A percentile compares a stretch with the other conserved stretches of the same genome.
Evolutionary conservation across 495 filamentous ascomycete species (phyloP).

Genomic region (Monascus purpureus): DNA sequence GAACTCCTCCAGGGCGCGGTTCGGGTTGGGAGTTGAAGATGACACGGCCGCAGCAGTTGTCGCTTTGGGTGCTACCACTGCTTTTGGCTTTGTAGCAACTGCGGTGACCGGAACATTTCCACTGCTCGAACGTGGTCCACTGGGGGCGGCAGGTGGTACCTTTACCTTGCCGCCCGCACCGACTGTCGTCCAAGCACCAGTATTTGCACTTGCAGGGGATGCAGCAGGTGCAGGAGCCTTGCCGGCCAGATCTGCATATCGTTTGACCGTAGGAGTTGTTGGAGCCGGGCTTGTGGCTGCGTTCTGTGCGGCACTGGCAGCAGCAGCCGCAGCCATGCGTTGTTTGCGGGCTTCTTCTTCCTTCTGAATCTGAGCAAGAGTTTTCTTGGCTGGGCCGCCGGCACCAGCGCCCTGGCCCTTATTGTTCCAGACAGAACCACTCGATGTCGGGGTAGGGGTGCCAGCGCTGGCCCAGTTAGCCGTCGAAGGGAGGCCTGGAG

Average conservation of each 20-base stretch:
- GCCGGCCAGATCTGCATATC: slow-evolving; percentile 90
- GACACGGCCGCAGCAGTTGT: slow-evolving; percentile 19
- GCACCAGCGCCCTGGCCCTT: slow-evolving; percentile 36
- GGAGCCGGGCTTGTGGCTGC: slow-evolving; percentile 31
- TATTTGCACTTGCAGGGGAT: slow-evolving; percentile 15
- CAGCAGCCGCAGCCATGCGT: slow-evolving; percentile 41
- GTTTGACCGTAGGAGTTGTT: slow-evolving; percentile 49
- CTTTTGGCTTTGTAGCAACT: slow-evolving; percentile 25
- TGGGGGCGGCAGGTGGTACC: slow-evolving; percentile 42
- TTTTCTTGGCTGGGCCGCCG: slow-evolving; percentile 56
- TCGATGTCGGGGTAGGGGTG: slow-evolving; percentile 46
- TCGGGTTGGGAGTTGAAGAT: slow-evolving; percentile 27
- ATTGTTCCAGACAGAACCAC: slow-evolving; percentile 50
- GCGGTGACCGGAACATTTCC: slow-evolving; percentile 28
- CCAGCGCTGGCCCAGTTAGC: slow-evolving; percentile 78
- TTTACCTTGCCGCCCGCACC: slow-evolving; percentile 91
- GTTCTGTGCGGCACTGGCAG: slow-evolving; percentile 35
- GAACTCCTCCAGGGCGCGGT: slow-evolving; percentile 71
- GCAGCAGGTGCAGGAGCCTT: slow-evolving; percentile 42
- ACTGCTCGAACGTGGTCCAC: slow-evolving; percentile 44
- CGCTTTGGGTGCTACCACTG: slow-evolving; percentile 17
- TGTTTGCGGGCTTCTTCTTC: slow-evolving; percentile 89
- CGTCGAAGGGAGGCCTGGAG: slow-evolving; percentile 70
- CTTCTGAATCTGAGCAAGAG: slow-evolving; percentile 87
- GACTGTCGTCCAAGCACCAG: slow-evolving; percentile 84